These are phyloP conservation scores for Taphrina confusa DNA, from an alignment of 1,139 yeast genomes.

Conservation along the genomic window DNA sequence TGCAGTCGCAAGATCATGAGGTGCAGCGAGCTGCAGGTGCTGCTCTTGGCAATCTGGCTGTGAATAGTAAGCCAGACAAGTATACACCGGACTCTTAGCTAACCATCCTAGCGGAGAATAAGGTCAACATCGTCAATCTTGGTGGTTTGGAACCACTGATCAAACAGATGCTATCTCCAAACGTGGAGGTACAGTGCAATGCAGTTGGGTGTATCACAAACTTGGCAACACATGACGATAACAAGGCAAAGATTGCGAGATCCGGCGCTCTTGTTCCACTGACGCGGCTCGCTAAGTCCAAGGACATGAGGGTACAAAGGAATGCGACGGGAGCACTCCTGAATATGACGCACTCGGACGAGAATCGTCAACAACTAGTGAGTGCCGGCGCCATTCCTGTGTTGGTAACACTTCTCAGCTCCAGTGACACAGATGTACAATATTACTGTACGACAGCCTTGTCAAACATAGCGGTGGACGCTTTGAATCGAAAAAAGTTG, in stretches of 20 bases:
- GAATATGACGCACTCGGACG: conserved; percentile 97
- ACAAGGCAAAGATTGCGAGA: conserved; percentile 90
- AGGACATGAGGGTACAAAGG: conserved; percentile 93
- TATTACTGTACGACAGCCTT: conserved; percentile 97
- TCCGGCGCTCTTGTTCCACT: conserved; percentile 95
- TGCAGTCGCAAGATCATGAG: conserved; percentile 87
- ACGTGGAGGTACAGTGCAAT: conserved; percentile 97
- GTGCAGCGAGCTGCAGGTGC: conserved; percentile 99
- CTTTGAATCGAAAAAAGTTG: conserved; percentile 79
- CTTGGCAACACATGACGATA: conserved; percentile 97
- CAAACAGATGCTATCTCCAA: conserved; percentile 95
- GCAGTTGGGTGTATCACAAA: conserved; percentile 99
- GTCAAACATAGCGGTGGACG: conserved; percentile 96
- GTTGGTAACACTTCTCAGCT: conserved; percentile 79
- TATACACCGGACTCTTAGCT: not conserved
- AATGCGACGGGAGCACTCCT: conserved; percentile 97
- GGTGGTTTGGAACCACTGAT: conserved; percentile 95
- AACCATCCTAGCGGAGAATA: conserved; percentile 61
- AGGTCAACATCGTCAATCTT: conserved; percentile 91
- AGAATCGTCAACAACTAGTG: conserved; percentile 92
- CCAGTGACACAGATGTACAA: conserved; percentile 93
- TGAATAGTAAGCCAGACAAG: conserved; percentile 54
- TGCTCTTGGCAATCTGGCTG: conserved; percentile 95
- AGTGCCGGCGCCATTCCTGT: conserved; percentile 99
- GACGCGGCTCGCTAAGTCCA: conserved; percentile 88